Evolutionary conservation across 805 yeast species (phyloP).

Genomic region (Saturnispora bothae): DNA sequence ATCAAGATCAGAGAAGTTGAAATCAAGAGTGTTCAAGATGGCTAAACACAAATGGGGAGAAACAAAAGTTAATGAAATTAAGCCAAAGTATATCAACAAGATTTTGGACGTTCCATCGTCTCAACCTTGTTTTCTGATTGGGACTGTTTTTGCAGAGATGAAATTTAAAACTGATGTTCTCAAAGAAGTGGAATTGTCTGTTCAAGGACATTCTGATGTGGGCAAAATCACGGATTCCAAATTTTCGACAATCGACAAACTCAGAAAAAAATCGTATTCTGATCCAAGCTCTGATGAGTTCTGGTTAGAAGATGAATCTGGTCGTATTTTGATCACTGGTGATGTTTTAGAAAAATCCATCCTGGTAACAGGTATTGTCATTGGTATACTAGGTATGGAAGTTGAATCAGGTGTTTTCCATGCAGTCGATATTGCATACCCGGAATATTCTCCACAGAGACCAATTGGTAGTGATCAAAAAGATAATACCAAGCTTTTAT

Average conservation of each 20-base stretch:
- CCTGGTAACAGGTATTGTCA: conserved; percentile 81
- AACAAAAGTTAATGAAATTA: conserved; percentile 28
- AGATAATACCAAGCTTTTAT: conserved; percentile 40
- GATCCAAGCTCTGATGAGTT: conserved; percentile 49
- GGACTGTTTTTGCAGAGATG: conserved; percentile 79
- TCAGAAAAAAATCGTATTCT: conserved; percentile 35
- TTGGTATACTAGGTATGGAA: conserved; percentile 82
- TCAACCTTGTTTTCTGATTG: conserved; percentile 70
- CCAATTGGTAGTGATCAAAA: conserved; percentile 7
- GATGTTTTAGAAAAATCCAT: conserved; percentile 50
- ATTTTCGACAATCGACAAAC: conserved; percentile 17
- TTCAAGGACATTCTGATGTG: conserved; percentile 39
- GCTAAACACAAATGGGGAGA: conserved; percentile 34
- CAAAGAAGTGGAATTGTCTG: conserved; percentile 60
- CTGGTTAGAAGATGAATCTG: conserved; percentile 87
- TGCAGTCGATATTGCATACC: conserved; percentile 69
- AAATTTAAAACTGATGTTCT: conserved; percentile 77
- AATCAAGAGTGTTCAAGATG: conserved; percentile 35
- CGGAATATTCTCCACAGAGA: conserved; percentile 51
- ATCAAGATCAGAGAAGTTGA: conserved; percentile 38
- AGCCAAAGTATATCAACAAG: conserved; percentile 29
- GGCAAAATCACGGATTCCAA: conserved; percentile 12
- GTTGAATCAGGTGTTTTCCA: conserved; percentile 74
- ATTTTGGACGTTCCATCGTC: conserved; percentile 55
- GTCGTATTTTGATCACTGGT: conserved; percentile 63